These are phyloP conservation scores for Cornus kousa DNA, from an alignment of 148 eudicot species.

Conservation along the genomic window DNA sequence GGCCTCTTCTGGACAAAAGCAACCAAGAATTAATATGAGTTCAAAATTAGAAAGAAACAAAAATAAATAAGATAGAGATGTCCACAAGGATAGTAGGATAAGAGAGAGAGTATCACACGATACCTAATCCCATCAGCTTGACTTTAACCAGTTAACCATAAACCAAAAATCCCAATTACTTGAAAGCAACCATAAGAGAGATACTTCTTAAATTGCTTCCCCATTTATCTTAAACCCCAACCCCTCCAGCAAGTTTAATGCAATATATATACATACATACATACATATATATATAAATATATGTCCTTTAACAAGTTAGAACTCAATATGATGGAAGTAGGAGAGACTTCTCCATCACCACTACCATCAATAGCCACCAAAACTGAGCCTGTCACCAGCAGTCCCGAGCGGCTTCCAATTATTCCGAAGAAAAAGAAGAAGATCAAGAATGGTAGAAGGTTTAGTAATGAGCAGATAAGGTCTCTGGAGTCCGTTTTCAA, in stretches of 20 bases:
- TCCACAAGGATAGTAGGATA: conserved; percentile 23
- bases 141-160: conserved; percentile 34
- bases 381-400: conserved; percentile 14
- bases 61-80: conserved; percentile 18
- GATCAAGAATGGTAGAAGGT: conserved; percentile 27
- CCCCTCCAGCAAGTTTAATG: conserved; percentile 23
- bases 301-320: background rate
- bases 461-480: conserved; percentile 35
- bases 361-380: conserved; percentile 17
- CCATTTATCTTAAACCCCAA: conserved; percentile 25
- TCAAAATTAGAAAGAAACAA: background rate
- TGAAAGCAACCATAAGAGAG: conserved; percentile 30
- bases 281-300: background rate
- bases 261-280: too few relatives aligned
- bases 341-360: conserved; percentile 19
- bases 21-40: background rate
- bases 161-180: conserved; percentile 28
- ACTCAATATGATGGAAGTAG: conserved; percentile 27
- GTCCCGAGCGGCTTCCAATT: conserved; percentile 10
- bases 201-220: conserved; percentile 5
- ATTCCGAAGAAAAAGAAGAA: conserved; percentile 29
- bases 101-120: conserved; percentile 39
- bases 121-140: conserved; percentile 33
- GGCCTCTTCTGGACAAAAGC: conserved; percentile 19
- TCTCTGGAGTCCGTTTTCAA: conserved; percentile 38